Percentiles rank a stretch among this genome's conserved stretches.
Conservation (phyloP, 164 flowering plant species). For the Magnolia kwangsiensis region DNA sequence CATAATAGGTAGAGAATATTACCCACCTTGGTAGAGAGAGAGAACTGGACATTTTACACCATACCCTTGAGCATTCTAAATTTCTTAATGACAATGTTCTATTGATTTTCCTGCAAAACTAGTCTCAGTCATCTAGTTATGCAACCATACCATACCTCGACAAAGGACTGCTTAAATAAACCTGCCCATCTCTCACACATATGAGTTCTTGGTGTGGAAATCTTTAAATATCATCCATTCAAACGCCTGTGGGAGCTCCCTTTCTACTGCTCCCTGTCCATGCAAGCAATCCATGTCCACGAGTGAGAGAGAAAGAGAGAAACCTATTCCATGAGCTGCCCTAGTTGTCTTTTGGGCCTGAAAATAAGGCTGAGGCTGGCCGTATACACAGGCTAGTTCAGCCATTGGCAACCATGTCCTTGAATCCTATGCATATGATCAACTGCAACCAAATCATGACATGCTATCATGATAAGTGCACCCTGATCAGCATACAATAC, state of each 20-base stretch:
- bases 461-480: too few species aligned
- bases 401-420: not conserved
- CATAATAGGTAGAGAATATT: too few species aligned
- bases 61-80: not conserved
- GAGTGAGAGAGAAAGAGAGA: not conserved
- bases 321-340: not conserved
- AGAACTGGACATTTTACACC: not conserved
- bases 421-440: not conserved
- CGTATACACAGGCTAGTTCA: not conserved
- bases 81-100: not conserved
- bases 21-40: too few species aligned
- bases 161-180: not conserved
- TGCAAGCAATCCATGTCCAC: slow-evolving; percentile 1
- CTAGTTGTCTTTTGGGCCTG: not conserved
- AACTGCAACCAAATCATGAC: not conserved
- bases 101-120: not conserved
- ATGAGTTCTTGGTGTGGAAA: not conserved
- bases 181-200: not conserved
- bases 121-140: not conserved
- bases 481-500: too few species aligned
- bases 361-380: too few species aligned
- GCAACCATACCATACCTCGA: not conserved
- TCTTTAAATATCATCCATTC: not conserved
- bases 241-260: slow-evolving; percentile 5
- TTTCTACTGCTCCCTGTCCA: slow-evolving; percentile 16